A percentile compares a stretch with the other conserved stretches of the same genome.
Conservation (phyloP, 176 grass and related monocot species). For the Phoenix dactylifera region DNA sequence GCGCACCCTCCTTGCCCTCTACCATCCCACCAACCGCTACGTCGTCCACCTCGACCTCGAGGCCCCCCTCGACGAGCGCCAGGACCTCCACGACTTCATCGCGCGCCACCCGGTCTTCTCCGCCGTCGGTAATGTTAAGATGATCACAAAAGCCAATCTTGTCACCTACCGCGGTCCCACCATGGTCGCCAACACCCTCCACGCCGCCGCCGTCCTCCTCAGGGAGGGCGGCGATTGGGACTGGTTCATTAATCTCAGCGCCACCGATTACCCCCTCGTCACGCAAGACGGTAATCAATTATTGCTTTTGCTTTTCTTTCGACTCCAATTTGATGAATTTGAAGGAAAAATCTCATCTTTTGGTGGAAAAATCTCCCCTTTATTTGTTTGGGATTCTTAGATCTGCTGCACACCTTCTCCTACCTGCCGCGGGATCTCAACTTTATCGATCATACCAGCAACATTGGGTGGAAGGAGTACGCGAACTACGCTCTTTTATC, state of each 20-base stretch:
- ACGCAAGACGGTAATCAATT: slow-evolving; percentile 67
- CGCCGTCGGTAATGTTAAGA: slow-evolving; percentile 34
- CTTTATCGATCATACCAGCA: slow-evolving; percentile 82
- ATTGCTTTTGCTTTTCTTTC: neutral
- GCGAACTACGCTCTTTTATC: neutral
- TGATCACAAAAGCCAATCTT: slow-evolving; percentile 67
- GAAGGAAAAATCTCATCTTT: too few species aligned
- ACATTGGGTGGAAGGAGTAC: slow-evolving; percentile 82
- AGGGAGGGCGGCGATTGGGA: slow-evolving; percentile 67
- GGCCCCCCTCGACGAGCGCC: slow-evolving; percentile 43
- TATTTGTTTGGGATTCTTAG: slow-evolving; percentile 13
- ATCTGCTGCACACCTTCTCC: slow-evolving; percentile 74
- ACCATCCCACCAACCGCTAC: slow-evolving; percentile 76
- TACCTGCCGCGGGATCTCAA: slow-evolving; percentile 79
- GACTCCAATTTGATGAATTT: too few species aligned
- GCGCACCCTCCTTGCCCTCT: slow-evolving; percentile 51
- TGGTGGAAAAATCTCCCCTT: too few species aligned
- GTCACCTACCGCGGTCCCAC: slow-evolving; percentile 82
- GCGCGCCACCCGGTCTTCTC: slow-evolving; percentile 38
- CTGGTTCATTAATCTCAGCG: slow-evolving; percentile 89
- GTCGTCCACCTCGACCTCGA: slow-evolving; percentile 76
- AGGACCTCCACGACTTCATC: slow-evolving; percentile 32
- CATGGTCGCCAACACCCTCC: slow-evolving; percentile 92
- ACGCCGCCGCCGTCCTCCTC: slow-evolving; percentile 70
- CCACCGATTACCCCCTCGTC: slow-evolving; percentile 80